Percentiles rank a stretch among this genome's conserved stretches.
Conservation (phyloP, 371 early-diverging fungal genomes). For the Fennellomyces sp. region DNA sequence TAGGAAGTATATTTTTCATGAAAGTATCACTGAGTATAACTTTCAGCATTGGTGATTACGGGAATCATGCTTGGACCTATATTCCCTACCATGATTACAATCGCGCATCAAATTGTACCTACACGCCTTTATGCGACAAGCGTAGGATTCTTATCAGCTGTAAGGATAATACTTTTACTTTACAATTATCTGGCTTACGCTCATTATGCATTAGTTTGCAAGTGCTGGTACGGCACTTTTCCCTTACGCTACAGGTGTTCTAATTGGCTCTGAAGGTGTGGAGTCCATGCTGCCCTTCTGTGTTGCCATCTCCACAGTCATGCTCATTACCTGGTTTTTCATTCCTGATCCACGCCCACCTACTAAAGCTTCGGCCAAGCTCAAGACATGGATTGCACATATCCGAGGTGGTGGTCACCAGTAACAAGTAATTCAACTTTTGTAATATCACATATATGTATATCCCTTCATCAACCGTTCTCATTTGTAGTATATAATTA, state of each 20-base stretch:
- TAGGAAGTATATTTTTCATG: neutral
- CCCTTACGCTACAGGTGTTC: constrained; percentile 24
- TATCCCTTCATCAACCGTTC: too few relatives aligned
- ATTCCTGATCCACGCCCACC: constrained; percentile 19
- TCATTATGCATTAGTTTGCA: constrained; percentile 16
- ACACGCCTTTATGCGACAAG: constrained; percentile 17
- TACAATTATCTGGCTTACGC: neutral
- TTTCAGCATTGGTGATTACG: constrained; percentile 18
- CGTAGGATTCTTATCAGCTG: constrained; percentile 27
- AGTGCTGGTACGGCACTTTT: constrained; percentile 28
- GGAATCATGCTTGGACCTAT: constrained; percentile 29
- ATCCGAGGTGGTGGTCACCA: neutral
- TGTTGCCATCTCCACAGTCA: constrained; percentile 11
- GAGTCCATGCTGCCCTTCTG: constrained; percentile 28
- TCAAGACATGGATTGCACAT: neutral
- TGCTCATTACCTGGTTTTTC: constrained; percentile 23
- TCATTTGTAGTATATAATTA: too few relatives aligned
- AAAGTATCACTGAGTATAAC: neutral
- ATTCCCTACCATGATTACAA: constrained; percentile 29
- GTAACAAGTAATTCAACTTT: too few relatives aligned
- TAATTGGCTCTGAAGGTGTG: constrained; percentile 23
- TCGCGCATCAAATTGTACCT: constrained; percentile 20
- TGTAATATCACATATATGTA: too few relatives aligned
- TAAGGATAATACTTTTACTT: neutral
- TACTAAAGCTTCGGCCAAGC: neutral